Conservation (phyloP, 495 filamentous ascomycete species). For the Penicillium malachiteum region DNA sequence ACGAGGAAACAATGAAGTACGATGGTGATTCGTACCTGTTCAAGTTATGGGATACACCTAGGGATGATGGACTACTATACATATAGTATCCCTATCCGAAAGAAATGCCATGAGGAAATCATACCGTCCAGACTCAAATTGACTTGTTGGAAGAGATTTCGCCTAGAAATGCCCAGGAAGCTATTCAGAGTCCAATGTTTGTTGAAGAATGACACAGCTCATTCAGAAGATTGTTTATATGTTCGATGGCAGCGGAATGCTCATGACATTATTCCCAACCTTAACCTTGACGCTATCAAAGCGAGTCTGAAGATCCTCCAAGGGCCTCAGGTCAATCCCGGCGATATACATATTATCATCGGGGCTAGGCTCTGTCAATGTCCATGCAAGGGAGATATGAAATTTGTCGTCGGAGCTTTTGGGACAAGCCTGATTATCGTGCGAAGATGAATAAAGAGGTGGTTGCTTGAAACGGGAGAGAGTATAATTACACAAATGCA, state of each 20-base stretch:
- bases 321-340: conserved; percentile 29
- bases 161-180: too few relatives aligned
- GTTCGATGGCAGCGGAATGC: conserved; percentile 40
- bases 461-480: conserved; percentile 64
- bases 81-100: too few relatives aligned
- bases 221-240: not conserved
- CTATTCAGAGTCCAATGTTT: too few relatives aligned
- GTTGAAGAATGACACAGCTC: too few relatives aligned
- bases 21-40: too few relatives aligned
- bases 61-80: too few relatives aligned
- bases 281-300: conserved; percentile 64
- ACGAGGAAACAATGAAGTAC: too few relatives aligned
- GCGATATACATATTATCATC: conserved; percentile 27
- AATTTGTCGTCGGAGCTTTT: conserved; percentile 56
- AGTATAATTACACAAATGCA: conserved; percentile 62
- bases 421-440: not conserved
- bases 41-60: too few relatives aligned
- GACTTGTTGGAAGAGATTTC: too few relatives aligned
- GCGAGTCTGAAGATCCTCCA: conserved; percentile 21
- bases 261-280: conserved; percentile 70
- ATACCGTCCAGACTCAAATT: too few relatives aligned
- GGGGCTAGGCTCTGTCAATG: conserved; percentile 38
- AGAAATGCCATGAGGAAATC: too few relatives aligned
- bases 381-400: conserved; percentile 83
- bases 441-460: conserved; percentile 57